A percentile compares a stretch with the other conserved stretches of the same genome.
Conservation (phyloP, 306 rosid genomes). For the Trichosanthes cucumerina region DNA sequence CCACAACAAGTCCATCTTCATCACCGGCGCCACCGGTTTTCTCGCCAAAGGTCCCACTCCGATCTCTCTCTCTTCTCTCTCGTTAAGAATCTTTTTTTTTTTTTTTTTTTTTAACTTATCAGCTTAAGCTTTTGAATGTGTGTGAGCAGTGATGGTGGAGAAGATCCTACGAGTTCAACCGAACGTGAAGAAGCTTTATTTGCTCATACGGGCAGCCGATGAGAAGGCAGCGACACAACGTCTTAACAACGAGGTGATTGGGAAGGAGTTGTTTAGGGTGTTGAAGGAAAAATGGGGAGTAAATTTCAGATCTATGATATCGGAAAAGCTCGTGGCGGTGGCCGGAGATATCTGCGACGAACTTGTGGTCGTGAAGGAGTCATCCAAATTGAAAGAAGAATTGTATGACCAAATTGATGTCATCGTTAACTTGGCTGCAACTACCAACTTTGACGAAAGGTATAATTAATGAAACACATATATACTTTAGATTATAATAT, state of each 20-base stretch:
- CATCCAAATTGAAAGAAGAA: constrained; percentile 27
- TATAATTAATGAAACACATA: background rate
- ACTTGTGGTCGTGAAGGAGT: constrained; percentile 40
- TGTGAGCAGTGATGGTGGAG: constrained; percentile 55
- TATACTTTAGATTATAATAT: background rate
- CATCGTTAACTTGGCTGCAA: constrained; percentile 69
- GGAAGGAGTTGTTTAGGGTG: constrained; percentile 52
- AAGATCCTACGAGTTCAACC: constrained; percentile 80
- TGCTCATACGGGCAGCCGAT: constrained; percentile 61
- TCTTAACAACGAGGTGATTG: constrained; percentile 46
- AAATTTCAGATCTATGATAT: constrained; percentile 26
- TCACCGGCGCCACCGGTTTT: constrained; percentile 14
- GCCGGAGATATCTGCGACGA: constrained; percentile 55
- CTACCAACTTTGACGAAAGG: constrained; percentile 78
- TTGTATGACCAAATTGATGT: constrained; percentile 36
- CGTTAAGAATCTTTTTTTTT: no score
- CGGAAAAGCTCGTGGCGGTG: constrained; percentile 46
- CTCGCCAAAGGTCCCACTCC: constrained; percentile 1
- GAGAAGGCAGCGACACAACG: constrained; percentile 47
- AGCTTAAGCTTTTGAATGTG: no score
- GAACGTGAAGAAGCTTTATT: constrained; percentile 63
- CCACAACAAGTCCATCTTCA: constrained; percentile 2
- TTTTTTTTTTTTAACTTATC: no score
- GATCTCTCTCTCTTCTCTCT: constrained; percentile 7
- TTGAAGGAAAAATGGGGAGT: constrained; percentile 48